phyloP scores from a whole-genome alignment of 352 stramenopile genomes.

The Phytophthora hybrid region DNA sequence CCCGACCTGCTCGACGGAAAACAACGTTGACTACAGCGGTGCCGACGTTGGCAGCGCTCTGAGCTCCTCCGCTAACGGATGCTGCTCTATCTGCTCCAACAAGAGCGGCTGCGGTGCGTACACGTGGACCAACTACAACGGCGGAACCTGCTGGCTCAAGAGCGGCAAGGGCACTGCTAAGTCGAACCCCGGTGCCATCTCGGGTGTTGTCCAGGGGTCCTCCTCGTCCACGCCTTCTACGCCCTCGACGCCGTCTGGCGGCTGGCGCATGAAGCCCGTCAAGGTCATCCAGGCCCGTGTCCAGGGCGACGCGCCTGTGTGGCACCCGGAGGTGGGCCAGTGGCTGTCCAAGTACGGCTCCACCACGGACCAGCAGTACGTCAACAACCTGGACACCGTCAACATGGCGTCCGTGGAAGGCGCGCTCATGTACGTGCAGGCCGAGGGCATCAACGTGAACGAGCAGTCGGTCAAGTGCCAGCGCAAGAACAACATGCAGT shows the following conservation, averaged over 20 bases:
- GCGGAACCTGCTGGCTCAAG: background rate
- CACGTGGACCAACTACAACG: background rate
- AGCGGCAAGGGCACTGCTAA: background rate
- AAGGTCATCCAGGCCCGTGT: background rate
- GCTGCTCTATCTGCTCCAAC: background rate
- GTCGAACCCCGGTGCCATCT: background rate
- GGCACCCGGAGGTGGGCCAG: background rate
- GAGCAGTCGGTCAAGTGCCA: background rate
- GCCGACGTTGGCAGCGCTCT: background rate
- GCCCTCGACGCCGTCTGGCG: too few species aligned
- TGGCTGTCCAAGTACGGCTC: background rate
- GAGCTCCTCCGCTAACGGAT: background rate
- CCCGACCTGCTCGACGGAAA: background rate
- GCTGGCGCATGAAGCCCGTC: background rate
- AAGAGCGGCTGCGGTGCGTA: background rate
- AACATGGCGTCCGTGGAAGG: background rate
- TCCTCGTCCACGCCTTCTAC: too few species aligned
- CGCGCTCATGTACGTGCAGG: background rate
- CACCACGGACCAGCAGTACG: background rate
- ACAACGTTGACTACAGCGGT: background rate
- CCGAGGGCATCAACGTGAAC: slow-evolving; percentile 1
- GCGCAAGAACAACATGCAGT: slow-evolving; percentile 2
- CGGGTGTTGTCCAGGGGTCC: background rate
- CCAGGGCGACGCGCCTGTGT: background rate
- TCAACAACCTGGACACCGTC: background rate